Conservation (phyloP, 2,329 filamentous ascomycete genomes). For the Atkinsonella hypoxylon region DNA sequence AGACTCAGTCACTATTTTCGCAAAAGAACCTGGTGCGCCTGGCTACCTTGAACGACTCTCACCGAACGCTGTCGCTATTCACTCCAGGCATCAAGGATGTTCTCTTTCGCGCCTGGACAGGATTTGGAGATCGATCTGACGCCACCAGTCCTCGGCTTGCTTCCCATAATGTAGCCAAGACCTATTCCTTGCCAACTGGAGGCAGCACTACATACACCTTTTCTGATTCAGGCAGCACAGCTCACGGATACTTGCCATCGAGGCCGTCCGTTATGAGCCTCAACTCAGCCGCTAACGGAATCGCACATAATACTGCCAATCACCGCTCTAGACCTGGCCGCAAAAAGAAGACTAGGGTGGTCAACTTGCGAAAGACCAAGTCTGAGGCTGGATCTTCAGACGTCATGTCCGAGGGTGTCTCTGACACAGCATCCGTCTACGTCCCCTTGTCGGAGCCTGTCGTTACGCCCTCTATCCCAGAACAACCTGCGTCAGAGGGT, state of each 20-base stretch:
- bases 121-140: slow-evolving; percentile 60
- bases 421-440: slow-evolving; percentile 42
- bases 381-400: slow-evolving; percentile 40
- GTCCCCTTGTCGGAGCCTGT: slow-evolving; percentile 51
- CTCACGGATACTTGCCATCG: slow-evolving; percentile 51
- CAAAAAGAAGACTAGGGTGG: slow-evolving; percentile 74
- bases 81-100: slow-evolving; percentile 84
- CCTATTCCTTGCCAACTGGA: slow-evolving; percentile 49
- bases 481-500: slow-evolving; percentile 43
- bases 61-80: slow-evolving; percentile 81
- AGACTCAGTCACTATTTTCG: slow-evolving; percentile 83
- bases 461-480: slow-evolving; percentile 42
- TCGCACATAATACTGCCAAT: slow-evolving; percentile 50
- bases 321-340: slow-evolving; percentile 50
- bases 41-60: slow-evolving; percentile 72
- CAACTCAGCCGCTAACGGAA: slow-evolving; percentile 46
- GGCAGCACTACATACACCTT: slow-evolving; percentile 58
- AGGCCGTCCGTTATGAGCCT: slow-evolving; percentile 55
- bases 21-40: slow-evolving; percentile 85
- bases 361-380: slow-evolving; percentile 61
- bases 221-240: slow-evolving; percentile 55
- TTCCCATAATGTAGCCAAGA: slow-evolving; percentile 46
- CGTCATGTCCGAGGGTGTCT: slow-evolving; percentile 33
- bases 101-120: slow-evolving; percentile 87
- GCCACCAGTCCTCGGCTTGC: slow-evolving; percentile 33